Evolutionary conservation across 1,284 basidiomycete genomes (phyloP).

Genomic region (Moesziomyces globuligerus): DNA sequence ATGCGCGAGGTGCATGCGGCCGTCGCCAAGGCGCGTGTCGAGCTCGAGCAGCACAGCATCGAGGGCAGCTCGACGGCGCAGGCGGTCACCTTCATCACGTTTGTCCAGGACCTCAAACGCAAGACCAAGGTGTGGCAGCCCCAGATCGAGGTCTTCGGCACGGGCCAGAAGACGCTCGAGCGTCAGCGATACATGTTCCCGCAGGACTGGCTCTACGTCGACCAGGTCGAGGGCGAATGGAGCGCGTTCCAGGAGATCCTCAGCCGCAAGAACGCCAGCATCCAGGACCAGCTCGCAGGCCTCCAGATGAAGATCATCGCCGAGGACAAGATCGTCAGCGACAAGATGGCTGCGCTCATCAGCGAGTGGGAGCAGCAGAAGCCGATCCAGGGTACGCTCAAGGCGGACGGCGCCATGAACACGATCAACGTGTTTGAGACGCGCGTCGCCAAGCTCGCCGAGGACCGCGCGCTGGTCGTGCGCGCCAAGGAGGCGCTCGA

Average conservation of each 20-base stretch:
- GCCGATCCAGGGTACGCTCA: constrained; percentile 94
- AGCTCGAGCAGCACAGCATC: constrained; percentile 90
- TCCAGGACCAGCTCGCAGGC: constrained; percentile 96
- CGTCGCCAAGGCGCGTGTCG: constrained; percentile 90
- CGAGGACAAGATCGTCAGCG: constrained; percentile 87
- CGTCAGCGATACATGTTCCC: constrained; percentile 96
- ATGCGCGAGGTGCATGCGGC: constrained; percentile 97
- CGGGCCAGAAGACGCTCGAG: constrained; percentile 95
- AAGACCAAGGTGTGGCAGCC: constrained; percentile 97
- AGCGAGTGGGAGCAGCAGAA: constrained; percentile 94
- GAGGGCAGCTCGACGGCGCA: constrained; percentile 79
- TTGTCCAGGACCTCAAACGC: constrained; percentile 97
- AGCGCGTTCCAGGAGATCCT: constrained; percentile 97
- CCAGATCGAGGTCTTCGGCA: constrained; percentile 91
- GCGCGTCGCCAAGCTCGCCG: constrained; percentile 86
- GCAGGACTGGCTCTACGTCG: constrained; percentile 96
- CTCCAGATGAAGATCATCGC: constrained; percentile 98
- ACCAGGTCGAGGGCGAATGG: constrained; percentile 97
- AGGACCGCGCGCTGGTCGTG: constrained; percentile 92
- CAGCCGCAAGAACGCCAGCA: constrained; percentile 96
- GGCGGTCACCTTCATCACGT: constrained; percentile 98
- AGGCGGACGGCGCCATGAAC: constrained; percentile 93
- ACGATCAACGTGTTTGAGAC: constrained; percentile 93
- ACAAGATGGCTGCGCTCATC: constrained; percentile 80
- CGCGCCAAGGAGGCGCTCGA: constrained; percentile 96